Evolutionary conservation across 2,329 filamentous ascomycete species (phyloP).

Genomic region (Fusarium beomiforme): DNA sequence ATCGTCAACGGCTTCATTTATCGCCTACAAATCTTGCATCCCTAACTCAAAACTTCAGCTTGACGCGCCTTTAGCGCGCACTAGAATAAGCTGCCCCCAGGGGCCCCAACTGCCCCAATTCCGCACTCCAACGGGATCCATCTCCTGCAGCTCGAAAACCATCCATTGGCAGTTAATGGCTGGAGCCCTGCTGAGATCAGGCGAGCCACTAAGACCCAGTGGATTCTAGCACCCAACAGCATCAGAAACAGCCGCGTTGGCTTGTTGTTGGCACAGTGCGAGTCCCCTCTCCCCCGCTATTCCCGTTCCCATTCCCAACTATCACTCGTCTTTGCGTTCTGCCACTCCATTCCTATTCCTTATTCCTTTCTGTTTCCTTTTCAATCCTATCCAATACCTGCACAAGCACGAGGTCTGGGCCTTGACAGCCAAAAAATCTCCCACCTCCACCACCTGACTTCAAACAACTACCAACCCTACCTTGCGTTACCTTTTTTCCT

Average conservation of each 20-base stretch:
- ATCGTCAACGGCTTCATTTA: conserved; percentile 1
- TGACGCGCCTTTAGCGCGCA: conserved; percentile 39
- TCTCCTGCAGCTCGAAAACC: conserved; percentile 20
- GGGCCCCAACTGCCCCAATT: conserved; percentile 32
- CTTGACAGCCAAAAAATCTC: conserved; percentile 42
- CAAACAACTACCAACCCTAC: conserved; percentile 16
- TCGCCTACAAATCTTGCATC: background rate
- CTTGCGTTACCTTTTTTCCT: background rate
- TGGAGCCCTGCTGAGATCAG: conserved; percentile 20
- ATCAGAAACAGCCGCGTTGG: conserved; percentile 24
- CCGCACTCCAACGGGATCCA: conserved; percentile 8
- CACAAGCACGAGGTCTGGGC: conserved; percentile 31
- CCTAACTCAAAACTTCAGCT: conserved; percentile 3
- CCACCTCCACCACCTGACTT: conserved; percentile 37
- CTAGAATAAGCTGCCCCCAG: conserved; percentile 34
- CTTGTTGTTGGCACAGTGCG: conserved; percentile 35
- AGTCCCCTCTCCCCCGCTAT: conserved; percentile 20
- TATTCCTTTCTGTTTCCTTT: conserved; percentile 36
- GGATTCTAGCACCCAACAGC: conserved; percentile 28
- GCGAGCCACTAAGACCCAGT: conserved; percentile 33
- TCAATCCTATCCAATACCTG: conserved; percentile 5
- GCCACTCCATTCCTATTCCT: conserved; percentile 34
- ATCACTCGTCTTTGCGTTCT: conserved; percentile 38
- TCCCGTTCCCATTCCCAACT: conserved; percentile 44
- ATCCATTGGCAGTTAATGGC: conserved; percentile 7